Percentiles rank a stretch among this genome's conserved stretches.
phyloP scores from a whole-genome alignment of 2,329 filamentous ascomycete species.

The Orbilia javanica region DNA sequence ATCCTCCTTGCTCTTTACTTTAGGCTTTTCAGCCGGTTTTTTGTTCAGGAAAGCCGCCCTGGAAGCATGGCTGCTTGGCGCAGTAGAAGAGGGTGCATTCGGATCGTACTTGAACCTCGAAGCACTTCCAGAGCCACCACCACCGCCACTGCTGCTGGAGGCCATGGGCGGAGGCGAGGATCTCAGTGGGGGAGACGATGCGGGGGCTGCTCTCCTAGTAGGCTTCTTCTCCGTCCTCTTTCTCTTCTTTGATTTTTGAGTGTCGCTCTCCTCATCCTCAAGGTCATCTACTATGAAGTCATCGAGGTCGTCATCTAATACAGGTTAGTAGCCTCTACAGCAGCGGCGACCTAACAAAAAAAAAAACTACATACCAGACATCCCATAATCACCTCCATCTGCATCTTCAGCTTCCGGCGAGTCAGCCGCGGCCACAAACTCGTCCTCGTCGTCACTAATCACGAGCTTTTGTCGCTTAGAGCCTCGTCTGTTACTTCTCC shows the following conservation, averaged over 20 bases:
- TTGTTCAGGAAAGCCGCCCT: conserved; percentile 69
- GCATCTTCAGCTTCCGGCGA: conserved; percentile 75
- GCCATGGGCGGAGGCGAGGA: conserved; percentile 68
- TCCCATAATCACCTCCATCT: conserved; percentile 63
- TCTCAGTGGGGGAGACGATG: conserved; percentile 41
- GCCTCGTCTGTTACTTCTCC: conserved; percentile 70
- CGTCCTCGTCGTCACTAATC: conserved; percentile 76
- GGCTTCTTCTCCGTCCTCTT: conserved; percentile 71
- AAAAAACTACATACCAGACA: conserved; percentile 46
- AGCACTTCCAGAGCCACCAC: conserved; percentile 67
- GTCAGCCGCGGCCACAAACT: conserved; percentile 72
- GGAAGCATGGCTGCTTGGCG: conserved; percentile 82
- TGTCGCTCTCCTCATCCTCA: conserved; percentile 74
- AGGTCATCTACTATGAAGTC: conserved; percentile 91
- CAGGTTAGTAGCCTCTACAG: not conserved
- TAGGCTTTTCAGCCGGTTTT: conserved; percentile 64
- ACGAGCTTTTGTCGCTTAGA: conserved; percentile 72
- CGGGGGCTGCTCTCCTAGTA: conserved; percentile 73
- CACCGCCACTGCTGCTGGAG: conserved; percentile 65
- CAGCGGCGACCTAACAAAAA: conserved; percentile 33
- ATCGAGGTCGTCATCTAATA: conserved; percentile 75
- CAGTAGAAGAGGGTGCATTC: conserved; percentile 73
- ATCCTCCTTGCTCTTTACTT: conserved; percentile 66
- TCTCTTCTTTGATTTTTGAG: conserved; percentile 75
- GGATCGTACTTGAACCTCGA: conserved; percentile 72